Percentiles rank a stretch among this genome's conserved stretches.
These are phyloP conservation scores for Myrica gale DNA, from an alignment of 306 rosid species.

Conservation along the genomic window DNA sequence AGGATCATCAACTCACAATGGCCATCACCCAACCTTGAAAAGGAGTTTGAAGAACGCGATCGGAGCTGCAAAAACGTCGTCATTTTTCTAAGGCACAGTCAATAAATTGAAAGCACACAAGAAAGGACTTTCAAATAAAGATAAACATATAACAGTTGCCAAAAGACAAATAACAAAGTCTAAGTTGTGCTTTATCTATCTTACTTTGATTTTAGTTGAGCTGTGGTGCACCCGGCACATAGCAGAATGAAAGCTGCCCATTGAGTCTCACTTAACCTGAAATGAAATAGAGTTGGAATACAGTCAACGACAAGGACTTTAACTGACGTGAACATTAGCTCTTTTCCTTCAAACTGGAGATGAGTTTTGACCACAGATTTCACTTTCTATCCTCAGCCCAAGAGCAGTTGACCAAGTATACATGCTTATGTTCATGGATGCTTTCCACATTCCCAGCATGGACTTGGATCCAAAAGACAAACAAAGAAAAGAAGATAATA, in stretches of 20 bases:
- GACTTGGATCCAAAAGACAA: not conserved
- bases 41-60: slow-evolving; percentile 29
- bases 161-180: slow-evolving; percentile 2
- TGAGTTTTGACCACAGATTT: not conserved
- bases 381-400: not conserved
- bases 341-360: slow-evolving; percentile 8
- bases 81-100: slow-evolving; percentile 20
- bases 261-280: slow-evolving; percentile 92
- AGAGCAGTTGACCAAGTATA: not conserved
- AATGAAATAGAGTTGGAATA: slow-evolving; percentile 31
- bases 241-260: slow-evolving; percentile 97
- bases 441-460: slow-evolving; percentile 4
- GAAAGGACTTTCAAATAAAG: slow-evolving; percentile 13
- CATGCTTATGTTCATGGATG: not conserved
- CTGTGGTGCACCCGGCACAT: slow-evolving; percentile 91
- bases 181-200: slow-evolving; percentile 19
- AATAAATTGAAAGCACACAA: slow-evolving; percentile 6
- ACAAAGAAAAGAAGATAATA: not conserved
- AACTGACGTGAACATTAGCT: not conserved
- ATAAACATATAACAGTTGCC: slow-evolving; percentile 1
- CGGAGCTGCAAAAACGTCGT: slow-evolving; percentile 60
- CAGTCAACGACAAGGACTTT: slow-evolving; percentile 6
- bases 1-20: not conserved
- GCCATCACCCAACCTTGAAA: slow-evolving; percentile 7
- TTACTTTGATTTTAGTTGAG: slow-evolving; percentile 89